A percentile compares a stretch with the other conserved stretches of the same genome.
phyloP scores from a whole-genome alignment of 495 filamentous ascomycete species.

The Aspergillus carlsbadensis region DNA sequence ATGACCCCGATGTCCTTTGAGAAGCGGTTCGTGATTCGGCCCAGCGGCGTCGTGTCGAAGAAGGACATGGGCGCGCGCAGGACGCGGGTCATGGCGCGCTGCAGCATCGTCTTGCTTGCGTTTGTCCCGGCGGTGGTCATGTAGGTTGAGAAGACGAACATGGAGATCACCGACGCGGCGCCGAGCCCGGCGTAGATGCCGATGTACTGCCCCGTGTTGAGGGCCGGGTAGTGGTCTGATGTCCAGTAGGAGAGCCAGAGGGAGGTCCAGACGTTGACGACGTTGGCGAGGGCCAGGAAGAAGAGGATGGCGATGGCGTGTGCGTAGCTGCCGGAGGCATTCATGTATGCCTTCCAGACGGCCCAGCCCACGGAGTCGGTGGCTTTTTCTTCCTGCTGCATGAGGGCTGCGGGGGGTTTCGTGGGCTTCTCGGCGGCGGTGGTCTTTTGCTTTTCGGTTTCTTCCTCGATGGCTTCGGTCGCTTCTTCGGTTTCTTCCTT shows the following conservation, averaged over 20 bases:
- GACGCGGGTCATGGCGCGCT: conserved; percentile 74
- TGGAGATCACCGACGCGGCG: conserved; percentile 66
- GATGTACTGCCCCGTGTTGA: conserved; percentile 69
- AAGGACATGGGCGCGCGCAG: conserved; percentile 93
- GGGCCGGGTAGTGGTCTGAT: conserved; percentile 56
- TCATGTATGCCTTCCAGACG: conserved; percentile 78
- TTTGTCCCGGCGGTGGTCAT: conserved; percentile 63
- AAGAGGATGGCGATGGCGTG: conserved; percentile 64
- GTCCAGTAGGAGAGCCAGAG: conserved; percentile 96
- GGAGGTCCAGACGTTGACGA: conserved; percentile 79
- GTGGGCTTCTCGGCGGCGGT: conserved; percentile 28
- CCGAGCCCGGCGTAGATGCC: conserved; percentile 82
- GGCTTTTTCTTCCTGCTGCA: conserved; percentile 89
- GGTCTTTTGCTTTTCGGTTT: conserved; percentile 48
- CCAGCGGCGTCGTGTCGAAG: conserved; percentile 94
- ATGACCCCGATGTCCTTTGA: conserved; percentile 93
- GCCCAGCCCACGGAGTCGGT: conserved; percentile 79
- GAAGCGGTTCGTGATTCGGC: conserved; percentile 96
- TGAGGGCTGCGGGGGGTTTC: conserved; percentile 55
- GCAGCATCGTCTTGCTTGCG: conserved; percentile 78
- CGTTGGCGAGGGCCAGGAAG: conserved; percentile 70
- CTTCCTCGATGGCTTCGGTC: conserved; percentile 39
- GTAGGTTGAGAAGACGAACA: conserved; percentile 76
- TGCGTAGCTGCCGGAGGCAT: conserved; percentile 73
- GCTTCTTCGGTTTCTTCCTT: conserved; percentile 33